Evolutionary conservation across 176 grass and related monocot genomes (phyloP).

Genomic region (Themeda triandra): DNA sequence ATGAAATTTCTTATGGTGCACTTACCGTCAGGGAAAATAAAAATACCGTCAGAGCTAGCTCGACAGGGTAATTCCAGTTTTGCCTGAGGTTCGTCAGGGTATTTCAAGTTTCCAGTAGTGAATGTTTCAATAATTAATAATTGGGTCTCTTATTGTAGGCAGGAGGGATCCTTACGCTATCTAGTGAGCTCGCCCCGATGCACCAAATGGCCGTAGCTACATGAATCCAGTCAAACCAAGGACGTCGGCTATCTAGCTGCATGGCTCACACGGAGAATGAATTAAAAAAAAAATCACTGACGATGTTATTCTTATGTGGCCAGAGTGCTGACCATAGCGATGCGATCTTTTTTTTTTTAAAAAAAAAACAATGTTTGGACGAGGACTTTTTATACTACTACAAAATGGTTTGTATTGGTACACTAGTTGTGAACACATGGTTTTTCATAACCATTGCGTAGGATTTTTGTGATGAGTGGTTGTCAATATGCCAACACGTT

Average conservation of each 20-base stretch:
- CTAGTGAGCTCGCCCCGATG: conserved; percentile 33
- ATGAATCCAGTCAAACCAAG: conserved; percentile 49
- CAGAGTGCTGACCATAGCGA: not conserved
- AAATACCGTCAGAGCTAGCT: too few species aligned
- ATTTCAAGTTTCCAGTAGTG: too few species aligned
- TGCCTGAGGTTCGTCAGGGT: too few species aligned
- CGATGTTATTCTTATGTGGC: not conserved
- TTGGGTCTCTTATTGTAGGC: conserved; percentile 24
- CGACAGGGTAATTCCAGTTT: too few species aligned
- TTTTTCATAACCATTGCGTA: too few species aligned
- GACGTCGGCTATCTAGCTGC: conserved; percentile 3
- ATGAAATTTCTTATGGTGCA: too few species aligned
- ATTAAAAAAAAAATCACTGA: not conserved
- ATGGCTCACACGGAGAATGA: not conserved
- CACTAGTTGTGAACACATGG: too few species aligned
- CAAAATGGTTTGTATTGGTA: too few species aligned
- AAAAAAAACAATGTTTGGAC: not conserved
- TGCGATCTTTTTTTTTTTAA: not conserved
- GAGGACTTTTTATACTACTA: not conserved
- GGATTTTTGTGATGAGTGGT: too few species aligned
- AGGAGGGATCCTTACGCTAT: conserved; percentile 77
- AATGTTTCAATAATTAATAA: not conserved
- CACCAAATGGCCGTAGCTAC: conserved; percentile 21
- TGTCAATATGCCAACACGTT: too few species aligned
- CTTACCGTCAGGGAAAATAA: too few species aligned